Conservation (phyloP, 2,329 filamentous ascomycete genomes). For the Talaromyces sp. region DNA sequence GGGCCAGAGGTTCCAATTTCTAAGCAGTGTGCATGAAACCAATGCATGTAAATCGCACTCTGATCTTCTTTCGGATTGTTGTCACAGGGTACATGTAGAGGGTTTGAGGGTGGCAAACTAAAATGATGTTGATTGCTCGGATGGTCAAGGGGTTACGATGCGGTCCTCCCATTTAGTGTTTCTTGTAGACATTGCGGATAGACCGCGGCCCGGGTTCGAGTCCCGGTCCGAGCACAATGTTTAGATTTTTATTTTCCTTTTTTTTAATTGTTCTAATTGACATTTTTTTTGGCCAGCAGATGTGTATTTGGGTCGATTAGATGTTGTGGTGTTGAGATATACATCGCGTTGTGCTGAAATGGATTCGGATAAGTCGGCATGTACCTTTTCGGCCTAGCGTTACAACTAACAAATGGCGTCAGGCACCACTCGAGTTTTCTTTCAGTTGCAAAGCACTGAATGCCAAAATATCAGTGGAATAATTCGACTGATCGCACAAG, state of each 20-base stretch:
- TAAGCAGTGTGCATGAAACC: too few relatives aligned
- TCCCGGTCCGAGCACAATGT: conserved; percentile 16
- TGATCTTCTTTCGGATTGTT: too few relatives aligned
- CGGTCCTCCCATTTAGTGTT: conserved; percentile 14
- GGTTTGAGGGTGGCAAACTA: background rate
- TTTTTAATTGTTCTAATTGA: background rate
- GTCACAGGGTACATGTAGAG: background rate
- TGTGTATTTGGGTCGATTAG: background rate
- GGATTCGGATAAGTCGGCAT: background rate
- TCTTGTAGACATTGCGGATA: background rate
- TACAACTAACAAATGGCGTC: background rate
- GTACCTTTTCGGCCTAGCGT: background rate
- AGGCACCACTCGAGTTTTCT: background rate
- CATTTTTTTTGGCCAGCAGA: background rate
- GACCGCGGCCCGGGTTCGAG: conserved; percentile 20
- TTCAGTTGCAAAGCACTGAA: background rate
- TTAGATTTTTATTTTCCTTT: conserved; percentile 8
- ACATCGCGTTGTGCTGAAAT: background rate
- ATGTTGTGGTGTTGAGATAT: background rate
- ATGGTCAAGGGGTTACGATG: conserved; percentile 21
- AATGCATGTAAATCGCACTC: too few relatives aligned
- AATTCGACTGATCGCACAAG: background rate
- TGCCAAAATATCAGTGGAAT: background rate
- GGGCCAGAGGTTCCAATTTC: too few relatives aligned
- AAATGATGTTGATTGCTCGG: background rate